Evolutionary conservation across 1,284 basidiomycete species (phyloP).

Genomic region (Sutorius eximius): DNA sequence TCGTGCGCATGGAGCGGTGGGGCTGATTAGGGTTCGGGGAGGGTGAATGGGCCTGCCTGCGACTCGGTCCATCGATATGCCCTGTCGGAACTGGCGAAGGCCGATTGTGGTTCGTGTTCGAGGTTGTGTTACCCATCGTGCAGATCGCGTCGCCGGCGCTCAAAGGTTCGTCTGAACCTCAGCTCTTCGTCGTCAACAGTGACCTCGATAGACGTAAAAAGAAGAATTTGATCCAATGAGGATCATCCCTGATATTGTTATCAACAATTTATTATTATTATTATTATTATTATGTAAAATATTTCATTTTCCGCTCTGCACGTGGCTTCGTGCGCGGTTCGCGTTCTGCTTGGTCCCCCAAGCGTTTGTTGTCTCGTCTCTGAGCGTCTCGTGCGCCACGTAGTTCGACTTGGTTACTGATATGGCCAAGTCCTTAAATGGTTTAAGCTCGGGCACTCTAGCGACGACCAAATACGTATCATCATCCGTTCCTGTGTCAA

Average conservation of each 20-base stretch:
- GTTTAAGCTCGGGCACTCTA: background rate
- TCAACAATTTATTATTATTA: slow-evolving; percentile 15
- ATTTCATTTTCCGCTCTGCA: background rate
- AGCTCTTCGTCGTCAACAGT: slow-evolving; percentile 21
- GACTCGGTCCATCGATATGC: slow-evolving; percentile 27
- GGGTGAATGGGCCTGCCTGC: slow-evolving; percentile 29
- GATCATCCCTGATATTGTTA: slow-evolving; percentile 27
- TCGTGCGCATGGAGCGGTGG: slow-evolving; percentile 57
- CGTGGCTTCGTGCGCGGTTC: background rate
- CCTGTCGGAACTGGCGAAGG: slow-evolving; percentile 25
- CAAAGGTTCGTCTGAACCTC: slow-evolving; percentile 10
- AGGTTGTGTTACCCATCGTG: slow-evolving; percentile 37
- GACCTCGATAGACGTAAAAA: slow-evolving; percentile 36
- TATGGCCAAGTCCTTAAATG: background rate
- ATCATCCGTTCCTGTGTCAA: slow-evolving; percentile 6
- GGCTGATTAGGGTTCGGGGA: slow-evolving; percentile 38
- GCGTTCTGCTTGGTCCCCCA: background rate
- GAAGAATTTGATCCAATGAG: slow-evolving; percentile 27
- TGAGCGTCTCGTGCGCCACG: background rate
- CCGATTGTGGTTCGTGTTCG: slow-evolving; percentile 32
- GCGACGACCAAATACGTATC: slow-evolving; percentile 17
- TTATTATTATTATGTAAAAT: slow-evolving; percentile 7
- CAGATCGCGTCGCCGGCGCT: slow-evolving; percentile 20
- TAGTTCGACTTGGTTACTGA: background rate
- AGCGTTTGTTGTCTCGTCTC: background rate